Conservation (phyloP, 2,329 filamentous ascomycete genomes). For the Geoglossum cookeanum region DNA sequence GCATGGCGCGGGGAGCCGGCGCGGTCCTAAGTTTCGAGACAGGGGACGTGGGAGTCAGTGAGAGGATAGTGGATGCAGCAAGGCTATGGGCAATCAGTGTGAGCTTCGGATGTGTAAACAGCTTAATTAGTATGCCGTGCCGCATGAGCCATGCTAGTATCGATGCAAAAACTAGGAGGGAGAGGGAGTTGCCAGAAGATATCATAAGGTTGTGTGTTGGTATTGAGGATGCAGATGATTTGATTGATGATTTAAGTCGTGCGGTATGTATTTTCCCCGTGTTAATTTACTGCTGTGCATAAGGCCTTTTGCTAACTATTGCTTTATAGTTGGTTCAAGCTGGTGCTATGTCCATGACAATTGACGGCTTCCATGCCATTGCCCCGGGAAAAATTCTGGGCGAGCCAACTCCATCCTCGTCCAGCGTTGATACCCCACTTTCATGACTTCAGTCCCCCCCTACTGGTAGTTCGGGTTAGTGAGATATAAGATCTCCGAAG, state of each 20-base stretch:
- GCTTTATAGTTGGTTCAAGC: conserved; percentile 63
- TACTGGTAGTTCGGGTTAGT: not conserved
- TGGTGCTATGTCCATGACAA: conserved; percentile 70
- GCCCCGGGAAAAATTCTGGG: conserved; percentile 7
- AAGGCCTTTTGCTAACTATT: conserved; percentile 6
- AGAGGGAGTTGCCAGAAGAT: conserved; percentile 88
- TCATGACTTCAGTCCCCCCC: not conserved
- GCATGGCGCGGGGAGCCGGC: conserved; percentile 82
- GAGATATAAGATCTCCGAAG: no score
- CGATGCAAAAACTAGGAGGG: conserved; percentile 76
- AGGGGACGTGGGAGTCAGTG: conserved; percentile 61
- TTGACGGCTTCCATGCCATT: conserved; percentile 60
- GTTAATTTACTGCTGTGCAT: not conserved
- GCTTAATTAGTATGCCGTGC: conserved; percentile 96
- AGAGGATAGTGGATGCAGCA: conserved; percentile 86
- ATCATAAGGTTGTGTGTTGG: conserved; percentile 90
- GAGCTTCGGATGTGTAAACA: conserved; percentile 96
- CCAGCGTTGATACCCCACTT: not conserved
- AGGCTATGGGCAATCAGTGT: conserved; percentile 89
- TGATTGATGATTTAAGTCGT: conserved; percentile 80
- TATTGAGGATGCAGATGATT: conserved; percentile 79
- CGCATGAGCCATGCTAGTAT: conserved; percentile 99
- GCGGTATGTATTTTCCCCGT: conserved; percentile 46
- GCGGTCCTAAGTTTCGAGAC: conserved; percentile 95
- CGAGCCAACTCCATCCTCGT: not conserved